Conservation (phyloP, 345 rosid species). For the Syzygium grande region DNA sequence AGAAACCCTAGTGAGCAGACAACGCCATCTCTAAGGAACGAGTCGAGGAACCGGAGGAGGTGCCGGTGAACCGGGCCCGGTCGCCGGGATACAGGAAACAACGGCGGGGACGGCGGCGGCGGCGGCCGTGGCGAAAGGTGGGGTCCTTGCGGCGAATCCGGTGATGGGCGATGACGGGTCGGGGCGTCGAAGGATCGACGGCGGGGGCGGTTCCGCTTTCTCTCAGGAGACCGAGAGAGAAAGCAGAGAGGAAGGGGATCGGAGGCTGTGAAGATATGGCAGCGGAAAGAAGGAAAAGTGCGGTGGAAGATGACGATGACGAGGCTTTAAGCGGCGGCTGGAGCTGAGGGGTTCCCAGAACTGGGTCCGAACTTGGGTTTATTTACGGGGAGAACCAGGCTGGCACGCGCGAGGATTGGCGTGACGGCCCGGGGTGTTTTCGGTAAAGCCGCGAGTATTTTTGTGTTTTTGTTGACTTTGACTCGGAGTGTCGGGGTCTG, state of each 20-base stretch:
- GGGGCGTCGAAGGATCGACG: background rate
- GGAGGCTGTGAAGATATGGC: background rate
- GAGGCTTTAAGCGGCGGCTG: background rate
- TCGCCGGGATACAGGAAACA: background rate
- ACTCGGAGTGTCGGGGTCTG: background rate
- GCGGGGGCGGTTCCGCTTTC: background rate
- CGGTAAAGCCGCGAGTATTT: background rate
- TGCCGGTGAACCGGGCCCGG: background rate
- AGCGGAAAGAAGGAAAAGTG: background rate
- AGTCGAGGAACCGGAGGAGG: background rate
- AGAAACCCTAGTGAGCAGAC: too few relatives aligned
- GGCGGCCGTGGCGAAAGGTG: background rate
- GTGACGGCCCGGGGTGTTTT: background rate
- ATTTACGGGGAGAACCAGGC: background rate
- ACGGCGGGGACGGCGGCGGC: background rate
- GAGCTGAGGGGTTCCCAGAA: background rate
- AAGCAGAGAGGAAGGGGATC: background rate
- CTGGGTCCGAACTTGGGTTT: background rate
- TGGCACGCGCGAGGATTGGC: background rate
- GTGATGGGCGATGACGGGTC: background rate
- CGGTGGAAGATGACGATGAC: background rate
- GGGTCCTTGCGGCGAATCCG: background rate
- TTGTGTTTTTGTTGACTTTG: background rate
- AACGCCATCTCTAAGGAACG: background rate
- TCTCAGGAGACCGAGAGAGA: background rate